phyloP scores from a whole-genome alignment of 495 filamentous ascomycete species.

The Thermothielavioides terrestris region DNA sequence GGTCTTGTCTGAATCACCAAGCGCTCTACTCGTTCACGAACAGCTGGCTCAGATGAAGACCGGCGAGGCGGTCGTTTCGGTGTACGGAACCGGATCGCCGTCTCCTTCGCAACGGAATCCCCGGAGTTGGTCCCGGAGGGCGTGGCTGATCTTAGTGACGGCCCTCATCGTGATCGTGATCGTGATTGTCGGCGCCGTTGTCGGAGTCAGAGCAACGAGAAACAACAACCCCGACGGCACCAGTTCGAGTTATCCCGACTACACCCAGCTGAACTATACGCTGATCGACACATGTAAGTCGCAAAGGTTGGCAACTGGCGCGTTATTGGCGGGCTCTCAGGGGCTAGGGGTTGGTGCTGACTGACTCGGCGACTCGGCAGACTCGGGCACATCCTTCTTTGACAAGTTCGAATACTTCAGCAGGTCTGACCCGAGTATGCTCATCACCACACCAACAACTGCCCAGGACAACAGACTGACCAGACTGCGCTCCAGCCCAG shows the following conservation, averaged over 20 bases:
- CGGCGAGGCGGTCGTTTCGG: background rate
- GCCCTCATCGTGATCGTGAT: conserved; percentile 28
- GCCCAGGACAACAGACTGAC: background rate
- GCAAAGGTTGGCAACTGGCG: background rate
- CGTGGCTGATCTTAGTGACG: conserved; percentile 25
- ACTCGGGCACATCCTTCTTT: conserved; percentile 43
- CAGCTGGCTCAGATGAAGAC: background rate
- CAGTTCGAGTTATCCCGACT: conserved; percentile 28
- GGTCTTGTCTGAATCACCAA: too few relatives aligned
- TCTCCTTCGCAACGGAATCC: background rate
- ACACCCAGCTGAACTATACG: conserved; percentile 29
- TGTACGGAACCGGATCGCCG: background rate
- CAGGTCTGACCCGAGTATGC: conserved; percentile 23
- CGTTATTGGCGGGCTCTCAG: background rate
- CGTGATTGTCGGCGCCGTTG: conserved; percentile 40
- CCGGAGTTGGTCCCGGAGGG: conserved; percentile 42
- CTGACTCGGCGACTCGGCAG: too few relatives aligned
- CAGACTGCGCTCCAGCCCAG: conserved; percentile 7
- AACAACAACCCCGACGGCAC: conserved; percentile 28
- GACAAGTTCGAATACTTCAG: conserved; percentile 43
- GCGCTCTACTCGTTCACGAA: background rate
- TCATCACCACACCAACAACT: background rate
- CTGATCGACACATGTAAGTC: conserved; percentile 31
- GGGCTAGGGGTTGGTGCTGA: background rate
- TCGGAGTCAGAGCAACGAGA: conserved; percentile 41